phyloP scores from a whole-genome alignment of 148 eudicot genomes.

The Gaultheria prostrata region DNA sequence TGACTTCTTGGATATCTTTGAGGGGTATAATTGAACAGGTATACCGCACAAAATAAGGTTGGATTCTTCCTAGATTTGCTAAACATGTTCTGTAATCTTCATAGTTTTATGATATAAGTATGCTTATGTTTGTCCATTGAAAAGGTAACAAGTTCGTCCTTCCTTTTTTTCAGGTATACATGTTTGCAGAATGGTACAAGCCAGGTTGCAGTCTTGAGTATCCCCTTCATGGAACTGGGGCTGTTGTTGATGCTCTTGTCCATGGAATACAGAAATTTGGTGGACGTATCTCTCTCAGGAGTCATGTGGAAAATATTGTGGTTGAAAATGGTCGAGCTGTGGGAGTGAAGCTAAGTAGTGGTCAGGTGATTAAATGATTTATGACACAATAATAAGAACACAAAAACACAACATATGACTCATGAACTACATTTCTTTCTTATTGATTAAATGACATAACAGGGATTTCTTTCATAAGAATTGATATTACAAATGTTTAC shows the following conservation, averaged over 20 bases:
- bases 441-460: not conserved
- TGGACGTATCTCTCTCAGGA: conserved; percentile 71
- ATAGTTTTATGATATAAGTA: not conserved
- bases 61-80: not conserved
- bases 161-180: conserved; percentile 64
- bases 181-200: conserved; percentile 99
- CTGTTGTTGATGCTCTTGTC: conserved; percentile 82
- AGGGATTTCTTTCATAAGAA: no score
- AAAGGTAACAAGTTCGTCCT: not conserved
- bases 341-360: conserved; percentile 81
- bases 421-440: not conserved
- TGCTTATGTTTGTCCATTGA: conserved; percentile 10
- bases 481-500: conserved; percentile 8
- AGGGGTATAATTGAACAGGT: not conserved
- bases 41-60: not conserved
- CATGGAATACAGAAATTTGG: conserved; percentile 84
- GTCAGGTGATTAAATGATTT: conserved; percentile 64
- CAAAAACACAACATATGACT: not conserved
- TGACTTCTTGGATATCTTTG: not conserved
- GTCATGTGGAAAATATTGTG: conserved; percentile 81
- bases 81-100: not conserved
- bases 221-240: conserved; percentile 93
- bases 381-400: not conserved
- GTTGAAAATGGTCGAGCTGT: conserved; percentile 90
- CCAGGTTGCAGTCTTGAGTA: conserved; percentile 90